Percentiles rank a stretch among this genome's conserved stretches.
These are phyloP conservation scores for Macrolepiota dolichaula DNA, from an alignment of 768 basidiomycete species.

Conservation along the genomic window DNA sequence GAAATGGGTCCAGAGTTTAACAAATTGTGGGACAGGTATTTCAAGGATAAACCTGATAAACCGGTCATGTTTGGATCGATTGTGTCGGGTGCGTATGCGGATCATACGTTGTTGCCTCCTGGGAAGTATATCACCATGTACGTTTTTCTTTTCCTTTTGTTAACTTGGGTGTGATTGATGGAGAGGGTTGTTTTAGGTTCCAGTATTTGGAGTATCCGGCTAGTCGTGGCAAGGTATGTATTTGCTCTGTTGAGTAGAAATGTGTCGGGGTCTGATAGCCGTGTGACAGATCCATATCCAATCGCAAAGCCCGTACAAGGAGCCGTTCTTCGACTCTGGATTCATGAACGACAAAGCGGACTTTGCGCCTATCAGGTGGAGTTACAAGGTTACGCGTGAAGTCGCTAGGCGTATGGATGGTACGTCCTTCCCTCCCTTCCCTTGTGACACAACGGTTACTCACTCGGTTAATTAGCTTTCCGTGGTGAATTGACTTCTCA, in stretches of 20 bases:
- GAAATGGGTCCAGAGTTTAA: slow-evolving; percentile 81
- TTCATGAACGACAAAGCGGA: slow-evolving; percentile 81
- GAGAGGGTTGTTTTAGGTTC: background rate
- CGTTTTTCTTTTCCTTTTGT: slow-evolving; percentile 11
- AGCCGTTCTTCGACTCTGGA: slow-evolving; percentile 67
- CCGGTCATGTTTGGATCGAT: slow-evolving; percentile 76
- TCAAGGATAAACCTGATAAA: slow-evolving; percentile 80
- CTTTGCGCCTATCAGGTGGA: slow-evolving; percentile 73
- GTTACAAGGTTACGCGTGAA: slow-evolving; percentile 75
- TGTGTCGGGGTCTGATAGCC: no score
- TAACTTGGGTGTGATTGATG: background rate
- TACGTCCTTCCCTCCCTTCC: slow-evolving; percentile 20
- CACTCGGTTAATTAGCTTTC: slow-evolving; percentile 42
- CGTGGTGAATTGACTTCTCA: slow-evolving; percentile 71
- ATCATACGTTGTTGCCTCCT: slow-evolving; percentile 66
- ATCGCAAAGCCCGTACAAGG: slow-evolving; percentile 57
- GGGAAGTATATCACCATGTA: slow-evolving; percentile 71
- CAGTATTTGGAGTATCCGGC: slow-evolving; percentile 45
- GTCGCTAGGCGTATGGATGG: slow-evolving; percentile 70
- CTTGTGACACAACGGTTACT: background rate
- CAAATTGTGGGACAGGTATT: slow-evolving; percentile 63
- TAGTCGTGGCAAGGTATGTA: slow-evolving; percentile 61
- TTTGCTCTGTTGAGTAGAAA: background rate
- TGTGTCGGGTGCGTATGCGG: slow-evolving; percentile 54
- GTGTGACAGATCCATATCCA: slow-evolving; percentile 53